Conservation (phyloP, 1,284 basidiomycete genomes). For the Coriolopsis trogii region DNA sequence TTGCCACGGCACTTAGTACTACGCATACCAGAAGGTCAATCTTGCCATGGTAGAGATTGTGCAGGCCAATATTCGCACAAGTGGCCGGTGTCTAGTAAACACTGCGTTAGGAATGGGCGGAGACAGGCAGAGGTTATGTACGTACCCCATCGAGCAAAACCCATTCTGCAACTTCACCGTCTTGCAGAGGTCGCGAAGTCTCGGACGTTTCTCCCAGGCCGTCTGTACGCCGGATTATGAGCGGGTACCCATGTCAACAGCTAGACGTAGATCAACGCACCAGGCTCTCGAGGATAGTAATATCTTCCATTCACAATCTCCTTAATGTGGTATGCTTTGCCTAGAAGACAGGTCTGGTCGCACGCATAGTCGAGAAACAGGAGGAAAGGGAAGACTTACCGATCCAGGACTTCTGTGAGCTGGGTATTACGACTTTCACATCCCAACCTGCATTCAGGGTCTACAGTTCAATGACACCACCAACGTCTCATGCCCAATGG, state of each 20-base stretch:
- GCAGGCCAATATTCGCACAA: constrained; percentile 86
- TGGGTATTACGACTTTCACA: constrained; percentile 88
- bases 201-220: constrained; percentile 73
- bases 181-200: constrained; percentile 65
- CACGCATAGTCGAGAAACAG: neutral
- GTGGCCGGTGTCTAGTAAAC: constrained; percentile 79
- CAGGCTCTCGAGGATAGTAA: constrained; percentile 77
- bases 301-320: constrained; percentile 77
- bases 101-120: neutral
- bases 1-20: neutral
- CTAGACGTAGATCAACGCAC: constrained; percentile 33
- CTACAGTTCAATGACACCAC: neutral
- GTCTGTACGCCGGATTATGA: constrained; percentile 42
- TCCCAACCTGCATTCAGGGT: constrained; percentile 63
- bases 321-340: constrained; percentile 85
- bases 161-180: constrained; percentile 86
- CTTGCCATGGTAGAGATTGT: constrained; percentile 83
- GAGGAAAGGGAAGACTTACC: constrained; percentile 42
- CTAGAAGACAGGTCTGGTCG: constrained; percentile 37
- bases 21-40: constrained; percentile 80
- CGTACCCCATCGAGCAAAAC: constrained; percentile 84
- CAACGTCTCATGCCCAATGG: neutral
- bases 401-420: constrained; percentile 91
- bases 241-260: neutral
- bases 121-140: neutral